Conservation (phyloP, 805 yeast genomes). For the Lachancea quebecensis region DNA sequence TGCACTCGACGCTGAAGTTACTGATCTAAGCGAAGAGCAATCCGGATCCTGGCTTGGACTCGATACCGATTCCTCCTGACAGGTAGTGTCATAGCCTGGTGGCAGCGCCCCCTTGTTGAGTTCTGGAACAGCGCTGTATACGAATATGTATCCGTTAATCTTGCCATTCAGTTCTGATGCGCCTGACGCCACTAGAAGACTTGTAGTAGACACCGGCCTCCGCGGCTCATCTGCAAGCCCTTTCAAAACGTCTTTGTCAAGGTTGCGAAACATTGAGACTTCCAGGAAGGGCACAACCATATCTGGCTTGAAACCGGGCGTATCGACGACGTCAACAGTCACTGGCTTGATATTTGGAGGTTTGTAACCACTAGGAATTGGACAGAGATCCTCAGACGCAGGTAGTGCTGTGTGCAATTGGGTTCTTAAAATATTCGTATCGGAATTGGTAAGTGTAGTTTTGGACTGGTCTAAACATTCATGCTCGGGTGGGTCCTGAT, state of each 20-base stretch:
- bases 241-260: slow-evolving; percentile 51
- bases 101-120: slow-evolving; percentile 37
- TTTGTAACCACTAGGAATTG: slow-evolving; percentile 20
- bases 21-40: slow-evolving; percentile 8
- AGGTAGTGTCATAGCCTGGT: slow-evolving; percentile 42
- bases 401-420: background rate
- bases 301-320: slow-evolving; percentile 62
- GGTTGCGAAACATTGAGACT: slow-evolving; percentile 55
- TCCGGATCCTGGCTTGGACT: background rate
- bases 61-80: background rate
- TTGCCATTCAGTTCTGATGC: slow-evolving; percentile 71
- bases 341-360: slow-evolving; percentile 56
- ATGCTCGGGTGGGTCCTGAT: background rate
- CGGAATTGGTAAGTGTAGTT: slow-evolving; percentile 12
- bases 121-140: slow-evolving; percentile 64
- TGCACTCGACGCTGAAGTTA: slow-evolving; percentile 10
- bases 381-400: background rate
- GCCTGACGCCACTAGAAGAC: slow-evolving; percentile 69
- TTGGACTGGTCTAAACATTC: slow-evolving; percentile 1
- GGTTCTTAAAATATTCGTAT: slow-evolving; percentile 13
- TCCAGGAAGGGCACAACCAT: slow-evolving; percentile 71
- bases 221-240: slow-evolving; percentile 61
- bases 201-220: slow-evolving; percentile 55
- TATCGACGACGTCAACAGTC: slow-evolving; percentile 61
- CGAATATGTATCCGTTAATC: slow-evolving; percentile 66